Percentiles rank a stretch among this genome's conserved stretches.
Conservation (phyloP, 139 green algal species). For the Volvox africanus region DNA sequence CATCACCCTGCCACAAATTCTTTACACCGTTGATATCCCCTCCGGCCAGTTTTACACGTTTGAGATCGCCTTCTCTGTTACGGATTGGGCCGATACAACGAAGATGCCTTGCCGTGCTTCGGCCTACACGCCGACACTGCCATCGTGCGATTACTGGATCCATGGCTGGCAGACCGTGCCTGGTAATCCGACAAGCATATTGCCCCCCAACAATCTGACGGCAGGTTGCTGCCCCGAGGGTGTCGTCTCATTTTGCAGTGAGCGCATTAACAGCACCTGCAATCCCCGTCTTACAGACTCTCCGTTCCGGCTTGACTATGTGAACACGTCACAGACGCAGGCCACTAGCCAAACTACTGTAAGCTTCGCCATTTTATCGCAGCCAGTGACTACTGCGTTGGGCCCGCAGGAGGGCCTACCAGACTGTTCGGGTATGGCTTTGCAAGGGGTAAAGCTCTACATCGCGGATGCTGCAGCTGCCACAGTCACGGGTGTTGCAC, state of each 20-base stretch:
- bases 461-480: background rate
- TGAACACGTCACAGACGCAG: background rate
- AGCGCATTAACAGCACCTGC: conserved; percentile 30
- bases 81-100: conserved; percentile 34
- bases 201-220: background rate
- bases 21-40: conserved; percentile 30
- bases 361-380: conserved; percentile 1
- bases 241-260: conserved; percentile 38
- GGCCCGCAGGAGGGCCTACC: conserved; percentile 16
- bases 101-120: conserved; percentile 52
- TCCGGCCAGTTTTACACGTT: conserved; percentile 36
- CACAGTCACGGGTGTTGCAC: background rate
- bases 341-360: background rate
- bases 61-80: conserved; percentile 39
- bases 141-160: conserved; percentile 60
- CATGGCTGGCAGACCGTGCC: conserved; percentile 55
- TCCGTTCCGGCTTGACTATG: conserved; percentile 40
- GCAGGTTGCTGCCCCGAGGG: conserved; percentile 51
- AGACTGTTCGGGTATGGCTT: conserved; percentile 11
- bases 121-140: conserved; percentile 19
- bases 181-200: background rate
- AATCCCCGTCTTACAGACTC: conserved; percentile 40
- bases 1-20: conserved; percentile 6
- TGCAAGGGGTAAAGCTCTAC: conserved; percentile 40
- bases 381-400: background rate